These are phyloP conservation scores for Boechera divaricarpa DNA, from an alignment of 345 rosid species.

Conservation along the genomic window DNA sequence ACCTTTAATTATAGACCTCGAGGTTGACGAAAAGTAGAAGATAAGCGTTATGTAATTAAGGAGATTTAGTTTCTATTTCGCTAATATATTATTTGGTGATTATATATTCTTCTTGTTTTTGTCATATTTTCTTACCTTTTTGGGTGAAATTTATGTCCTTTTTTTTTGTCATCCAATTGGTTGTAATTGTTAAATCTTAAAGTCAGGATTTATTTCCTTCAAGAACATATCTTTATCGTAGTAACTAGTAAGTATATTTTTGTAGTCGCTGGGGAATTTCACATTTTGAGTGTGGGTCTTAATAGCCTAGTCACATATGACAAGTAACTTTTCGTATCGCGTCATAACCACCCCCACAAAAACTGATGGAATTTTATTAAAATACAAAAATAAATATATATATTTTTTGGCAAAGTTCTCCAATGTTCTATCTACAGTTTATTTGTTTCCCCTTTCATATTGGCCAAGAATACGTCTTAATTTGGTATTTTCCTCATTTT, in stretches of 20 bases:
- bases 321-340: conserved; percentile 5
- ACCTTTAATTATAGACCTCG: neutral
- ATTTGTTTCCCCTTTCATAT: no score
- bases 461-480: neutral
- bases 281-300: conserved; percentile 4
- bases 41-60: conserved; percentile 17
- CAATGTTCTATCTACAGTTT: no score
- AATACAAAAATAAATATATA: no score
- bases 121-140: conserved; percentile 8
- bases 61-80: neutral
- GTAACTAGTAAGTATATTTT: no score
- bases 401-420: no score
- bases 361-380: no score
- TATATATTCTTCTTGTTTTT: neutral
- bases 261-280: conserved; percentile 24
- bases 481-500: neutral
- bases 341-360: neutral
- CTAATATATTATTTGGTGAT: neutral
- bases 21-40: neutral
- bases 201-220: neutral
- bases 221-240: neutral
- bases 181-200: neutral
- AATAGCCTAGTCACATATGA: conserved; percentile 13
- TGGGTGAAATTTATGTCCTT: neutral
- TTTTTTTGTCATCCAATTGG: neutral